Evolutionary conservation across 2,329 filamentous ascomycete genomes (phyloP), one percentile per base, ranked within the genome.

Genomic region (Blastomyces emzantsi): DNA sequence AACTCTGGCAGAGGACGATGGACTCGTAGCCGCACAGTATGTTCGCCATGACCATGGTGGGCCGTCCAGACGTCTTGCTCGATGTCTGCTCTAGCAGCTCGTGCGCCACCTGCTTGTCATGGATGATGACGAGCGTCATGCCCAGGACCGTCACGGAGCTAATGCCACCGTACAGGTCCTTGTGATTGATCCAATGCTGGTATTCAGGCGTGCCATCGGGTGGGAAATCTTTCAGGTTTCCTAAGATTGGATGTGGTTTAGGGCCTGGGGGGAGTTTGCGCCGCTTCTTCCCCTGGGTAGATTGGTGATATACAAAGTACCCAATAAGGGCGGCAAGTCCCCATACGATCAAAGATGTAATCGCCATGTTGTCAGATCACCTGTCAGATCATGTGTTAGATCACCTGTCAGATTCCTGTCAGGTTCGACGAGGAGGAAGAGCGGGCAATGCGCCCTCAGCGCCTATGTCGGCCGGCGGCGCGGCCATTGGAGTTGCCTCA

Each of bases 171-270:
- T 78, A 77, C 3, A 71, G 61, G 15, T 77, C 73, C 66, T 79
- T 80, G 64, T 78, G 74, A 55, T 80, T 71, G 1, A 76, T 62
- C 78, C 78, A 81, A 62, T 81, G 77, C 25, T 74, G 65, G 68
- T 72, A 78, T 61, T 80, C 79, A 9, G 72, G 73, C 49, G 66
- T 66, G 0, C 73, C 74, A 9, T 71, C 63, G 0, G 74, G 69
- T 0, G 82, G 82, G 13, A 84, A 70, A 65, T 84, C 81, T 0
- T 67, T 65, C 19, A 83, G 66, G 66, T 84, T 84, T 3, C 82
- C 82, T 3, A 84, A 39, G 0, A 84, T 17, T 0, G 80, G 80
- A 7, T 79, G 68, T 0, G 75, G 75, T 47, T 74, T 80, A 0
- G 82, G 83, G 0, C 83, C 83, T 1, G 82, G 82, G 0, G 81